Conservation (phyloP, 2,329 filamentous ascomycete genomes). For the Colletotrichum melonis region DNA sequence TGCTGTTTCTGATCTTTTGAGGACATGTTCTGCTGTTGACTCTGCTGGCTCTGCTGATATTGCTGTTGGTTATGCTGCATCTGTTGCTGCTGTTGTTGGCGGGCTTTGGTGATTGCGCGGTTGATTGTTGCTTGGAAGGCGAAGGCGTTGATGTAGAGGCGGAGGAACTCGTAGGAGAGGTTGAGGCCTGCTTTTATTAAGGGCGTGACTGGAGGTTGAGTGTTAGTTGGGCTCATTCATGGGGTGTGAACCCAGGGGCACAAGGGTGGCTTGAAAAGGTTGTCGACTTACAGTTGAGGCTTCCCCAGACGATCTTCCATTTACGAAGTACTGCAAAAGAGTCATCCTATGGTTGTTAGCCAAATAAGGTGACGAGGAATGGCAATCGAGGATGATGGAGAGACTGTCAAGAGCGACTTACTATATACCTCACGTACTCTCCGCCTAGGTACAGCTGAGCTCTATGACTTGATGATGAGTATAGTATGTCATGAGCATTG, state of each 20-base stretch:
- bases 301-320: slow-evolving; percentile 79
- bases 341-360: slow-evolving; percentile 60
- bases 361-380: not conserved
- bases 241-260: not conserved
- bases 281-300: slow-evolving; percentile 65
- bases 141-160: slow-evolving; percentile 80
- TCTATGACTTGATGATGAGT: slow-evolving; percentile 76
- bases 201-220: slow-evolving; percentile 60
- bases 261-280: not conserved
- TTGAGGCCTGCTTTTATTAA: slow-evolving; percentile 75
- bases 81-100: slow-evolving; percentile 24
- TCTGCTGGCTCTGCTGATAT: not conserved
- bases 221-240: not conserved
- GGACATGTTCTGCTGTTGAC: not conserved
- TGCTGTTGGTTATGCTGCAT: not conserved
- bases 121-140: slow-evolving; percentile 78
- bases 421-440: slow-evolving; percentile 79
- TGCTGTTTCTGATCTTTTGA: slow-evolving; percentile 47
- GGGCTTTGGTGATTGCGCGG: slow-evolving; percentile 50
- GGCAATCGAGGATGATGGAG: not conserved
- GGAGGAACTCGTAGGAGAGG: slow-evolving; percentile 78
- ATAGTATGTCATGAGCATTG: slow-evolving; percentile 79
- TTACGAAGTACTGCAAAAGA: slow-evolving; percentile 75
- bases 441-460: slow-evolving; percentile 78
- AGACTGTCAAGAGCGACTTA: slow-evolving; percentile 35